Base-by-base conservation (phyloP, 2,329 filamentous ascomycete genomes). In the Pestalotiopsis sp. region DNA sequence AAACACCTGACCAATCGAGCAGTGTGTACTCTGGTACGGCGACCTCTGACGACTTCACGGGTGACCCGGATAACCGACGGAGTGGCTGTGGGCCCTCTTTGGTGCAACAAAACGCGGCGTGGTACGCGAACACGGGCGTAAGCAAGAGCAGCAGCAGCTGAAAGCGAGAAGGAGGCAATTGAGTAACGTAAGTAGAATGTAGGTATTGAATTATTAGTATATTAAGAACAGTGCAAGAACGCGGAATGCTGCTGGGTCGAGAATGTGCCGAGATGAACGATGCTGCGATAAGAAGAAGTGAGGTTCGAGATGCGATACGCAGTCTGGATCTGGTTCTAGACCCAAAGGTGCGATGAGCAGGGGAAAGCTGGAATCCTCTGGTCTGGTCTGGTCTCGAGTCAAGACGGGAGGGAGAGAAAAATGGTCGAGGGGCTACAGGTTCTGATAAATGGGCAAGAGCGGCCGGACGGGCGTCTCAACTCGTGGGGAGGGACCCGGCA, bases 141-240 rank as follows among this genome's bases (percentile, higher is more conserved):
- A 36, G 57, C 23, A 27, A 27, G 57, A 27, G 57, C 45, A 59
- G 57, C 57, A 13, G 57, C 17, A 59, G 25, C 14, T 12, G 57
- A 36, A 27, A 23, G 14, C 49, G 27, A 59, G 23, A 58, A 27
- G 23, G 17, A 25, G 14, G 27, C 27, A 14, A 59, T n/a, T 59
- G 23, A 27, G 57, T 59, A n/a, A 13, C 14, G 9, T 58, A 58
- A 59, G 57, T 59, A 36, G 23, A 23, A 59, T 56, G 57, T 36
- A 59, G 27, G 57, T 59, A 59, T 52, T 52, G 45, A n/a, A 52
- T 52, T 52, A 52, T 52, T 52, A 52, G 27, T 59, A 59, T 59
- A 36, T 27, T 59, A 13, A 59, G 23, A 23, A 59, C 27, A n/a
- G 57, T 23, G 57, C 23, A 59, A 20, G 49, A 56, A 27, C 27